These are phyloP conservation scores for Sporothrix curviconia DNA, from an alignment of 2,329 filamentous ascomycete genomes.

Conservation along the genomic window DNA sequence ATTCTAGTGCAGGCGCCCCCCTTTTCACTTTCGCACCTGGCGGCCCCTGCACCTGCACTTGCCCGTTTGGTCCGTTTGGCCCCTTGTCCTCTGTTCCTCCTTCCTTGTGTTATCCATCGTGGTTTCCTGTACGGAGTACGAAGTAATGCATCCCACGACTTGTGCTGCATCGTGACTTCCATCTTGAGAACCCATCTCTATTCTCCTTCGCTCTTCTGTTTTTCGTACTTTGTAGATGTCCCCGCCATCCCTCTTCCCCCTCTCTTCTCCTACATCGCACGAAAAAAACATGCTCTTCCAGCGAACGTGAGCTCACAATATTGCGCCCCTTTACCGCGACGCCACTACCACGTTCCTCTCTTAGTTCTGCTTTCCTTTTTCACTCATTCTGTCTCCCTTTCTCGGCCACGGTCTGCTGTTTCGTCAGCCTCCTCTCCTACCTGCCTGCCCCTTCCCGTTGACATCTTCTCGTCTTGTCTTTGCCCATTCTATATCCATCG, in stretches of 20 bases:
- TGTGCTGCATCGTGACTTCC: constrained; percentile 1
- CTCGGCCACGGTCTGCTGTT: no score
- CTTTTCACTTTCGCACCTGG: constrained; percentile 2
- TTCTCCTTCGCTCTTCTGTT: not conserved
- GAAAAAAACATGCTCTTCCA: no score
- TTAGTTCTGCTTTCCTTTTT: not conserved
- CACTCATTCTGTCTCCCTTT: not conserved
- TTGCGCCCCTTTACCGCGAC: not conserved
- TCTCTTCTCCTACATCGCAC: not conserved
- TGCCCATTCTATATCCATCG: not conserved
- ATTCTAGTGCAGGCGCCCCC: not conserved
- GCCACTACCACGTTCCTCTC: not conserved
- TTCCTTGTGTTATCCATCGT: not conserved
- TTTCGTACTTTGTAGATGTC: not conserved
- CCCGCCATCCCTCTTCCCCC: not conserved
- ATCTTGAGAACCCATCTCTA: not conserved
- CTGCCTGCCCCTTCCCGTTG: not conserved
- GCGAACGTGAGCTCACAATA: not conserved
- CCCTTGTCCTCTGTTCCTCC: not conserved
- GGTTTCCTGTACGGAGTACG: no score
- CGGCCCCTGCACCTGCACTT: constrained; percentile 11
- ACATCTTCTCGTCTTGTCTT: not conserved
- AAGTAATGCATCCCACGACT: no score
- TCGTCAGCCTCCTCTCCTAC: not conserved
- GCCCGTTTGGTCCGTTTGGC: constrained; percentile 1